Evolutionary conservation across 2,329 filamentous ascomycete species (phyloP), one percentile per base, ranked within the genome.

Genomic region (Diaporthe sp.): DNA sequence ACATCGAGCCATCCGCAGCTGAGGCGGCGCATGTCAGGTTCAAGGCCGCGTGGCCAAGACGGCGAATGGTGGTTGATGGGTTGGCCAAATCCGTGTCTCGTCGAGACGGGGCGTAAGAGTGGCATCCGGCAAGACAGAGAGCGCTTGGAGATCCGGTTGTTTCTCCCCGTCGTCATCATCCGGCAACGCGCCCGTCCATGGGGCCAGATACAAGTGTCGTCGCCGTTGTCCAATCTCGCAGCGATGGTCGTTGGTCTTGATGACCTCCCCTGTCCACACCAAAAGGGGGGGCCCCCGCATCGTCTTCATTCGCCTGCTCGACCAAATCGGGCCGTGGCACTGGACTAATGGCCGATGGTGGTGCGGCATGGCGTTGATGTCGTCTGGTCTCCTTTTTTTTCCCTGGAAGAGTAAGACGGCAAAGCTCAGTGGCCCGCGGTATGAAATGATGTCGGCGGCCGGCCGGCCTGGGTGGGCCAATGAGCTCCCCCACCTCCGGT

Each of bases 341-440:
- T 57, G 57, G 55, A 39, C 63, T 37, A 65, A 31, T 22, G 20
- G 47, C 31, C 49, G 57, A n/a, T 31, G 34, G 53, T 34, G 63
- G 34, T 65, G 55, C 47, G n/a, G 28, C 34, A 51, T 51, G 53
- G 67, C 47, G 55, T 68, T 9, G 20, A 39, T 65, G 74, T 65
- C 74, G 61, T 74, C 74, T 74, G 74, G 71, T 60, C 63, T 61
- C n/a, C 47, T 65, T 37, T 31, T n/a, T n/a, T 6, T 47, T 15
- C 22, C 31, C 42, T 15, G 25, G 28, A 53, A 7, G 51, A 58
- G 74, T 39, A 34, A 44, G 70, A 34, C 37, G 60, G 34, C 25
- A 61, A 55, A 47, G 70, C 60, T 74, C 71, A 76, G 55, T 76
- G 75, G 75, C 53, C 44, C 57, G 63, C 25, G n/a, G 47, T 49